Base-by-base conservation (phyloP, 257 asterid genomes). In the Ilex aquifolium region DNA sequence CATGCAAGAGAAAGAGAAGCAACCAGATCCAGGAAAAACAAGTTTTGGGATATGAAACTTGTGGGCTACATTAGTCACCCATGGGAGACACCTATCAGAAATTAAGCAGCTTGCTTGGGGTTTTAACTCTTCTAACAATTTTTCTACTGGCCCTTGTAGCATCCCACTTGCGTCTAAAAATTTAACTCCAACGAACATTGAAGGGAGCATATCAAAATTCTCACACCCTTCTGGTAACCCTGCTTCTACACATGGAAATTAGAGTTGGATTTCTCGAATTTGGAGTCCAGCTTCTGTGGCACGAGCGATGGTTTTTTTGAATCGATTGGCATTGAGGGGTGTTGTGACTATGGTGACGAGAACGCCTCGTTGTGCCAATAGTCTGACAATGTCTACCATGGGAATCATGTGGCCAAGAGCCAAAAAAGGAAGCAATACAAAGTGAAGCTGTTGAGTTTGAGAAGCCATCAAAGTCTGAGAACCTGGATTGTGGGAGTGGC, bases 391-490 rank as follows among this genome's bases (percentile, higher is more conserved):
- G 31, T 82, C 85, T 0, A 68, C 52, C 77, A 84, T 70, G n/a
- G 91, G 86, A 6, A 82, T 82, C 57, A 70, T 63, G 69, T 85
- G 92, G 55, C 88, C 82, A 32, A 71, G 86, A 21, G 88, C 77
- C 83, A 85, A 70, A 54, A 77, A 74, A 16, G 92, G 92, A 68
- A 79, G 29, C 66, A 82, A 55, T 40, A 80, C 64, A 58, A 82
- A 82, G 69, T 80, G 88, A 67, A 71, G 83, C 2, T 71, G 16
- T 57, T 75, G 59, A 31, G 54, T 67, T 5, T 68, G 48, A 56
- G 55, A 56, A 49, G 77, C 77, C 90, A 83, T 83, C 55, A 29
- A 36, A 36, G 8, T 8, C 42, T 4, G 42, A 8, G 42, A 8
- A 36, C 42, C 42, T 36, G 8, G 7, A 3, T 36, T 36, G 40